phyloP scores from a whole-genome alignment of 345 rosid genomes.

The Diplotaxis tenuifolia region DNA sequence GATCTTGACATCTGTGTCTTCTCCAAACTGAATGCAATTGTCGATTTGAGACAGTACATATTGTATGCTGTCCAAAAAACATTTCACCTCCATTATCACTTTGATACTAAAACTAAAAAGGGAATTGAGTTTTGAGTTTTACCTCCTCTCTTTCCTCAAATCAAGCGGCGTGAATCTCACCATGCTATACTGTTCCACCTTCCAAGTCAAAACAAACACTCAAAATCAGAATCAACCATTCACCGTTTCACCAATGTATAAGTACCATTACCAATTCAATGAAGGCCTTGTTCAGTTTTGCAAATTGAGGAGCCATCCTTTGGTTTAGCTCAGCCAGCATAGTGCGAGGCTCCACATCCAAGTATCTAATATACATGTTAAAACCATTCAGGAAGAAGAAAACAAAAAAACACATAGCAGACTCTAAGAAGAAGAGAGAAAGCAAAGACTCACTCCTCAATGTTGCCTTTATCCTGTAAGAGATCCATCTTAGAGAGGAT shows the following conservation, averaged over 20 bases:
- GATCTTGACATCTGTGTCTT: slow-evolving; percentile 88
- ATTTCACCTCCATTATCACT: not conserved
- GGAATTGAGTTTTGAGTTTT: not conserved
- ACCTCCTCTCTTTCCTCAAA: slow-evolving; percentile 70
- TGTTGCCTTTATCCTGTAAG: slow-evolving; percentile 54
- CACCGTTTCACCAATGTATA: not conserved
- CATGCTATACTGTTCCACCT: slow-evolving; percentile 77
- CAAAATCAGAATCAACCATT: not conserved
- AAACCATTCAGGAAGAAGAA: not conserved
- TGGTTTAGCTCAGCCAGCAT: slow-evolving; percentile 63
- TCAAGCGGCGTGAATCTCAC: slow-evolving; percentile 72
- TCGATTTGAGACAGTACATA: slow-evolving; percentile 83
- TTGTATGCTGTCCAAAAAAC: slow-evolving; percentile 49
- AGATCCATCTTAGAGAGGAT: slow-evolving; percentile 85
- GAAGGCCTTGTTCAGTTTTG: slow-evolving; percentile 72
- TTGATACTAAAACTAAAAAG: not conserved
- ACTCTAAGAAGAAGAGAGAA: not conserved
- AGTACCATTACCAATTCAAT: slow-evolving; percentile 55
- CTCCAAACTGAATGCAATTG: slow-evolving; percentile 76
- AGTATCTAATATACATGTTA: slow-evolving; percentile 42
- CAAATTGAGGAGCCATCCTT: slow-evolving; percentile 70
- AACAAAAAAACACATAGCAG: not conserved
- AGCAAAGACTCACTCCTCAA: slow-evolving; percentile 52
- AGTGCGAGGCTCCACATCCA: slow-evolving; percentile 58
- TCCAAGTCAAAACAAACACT: not conserved